phyloP scores from a whole-genome alignment of 495 filamentous ascomycete species.

The Aspergillus nanangensis region DNA sequence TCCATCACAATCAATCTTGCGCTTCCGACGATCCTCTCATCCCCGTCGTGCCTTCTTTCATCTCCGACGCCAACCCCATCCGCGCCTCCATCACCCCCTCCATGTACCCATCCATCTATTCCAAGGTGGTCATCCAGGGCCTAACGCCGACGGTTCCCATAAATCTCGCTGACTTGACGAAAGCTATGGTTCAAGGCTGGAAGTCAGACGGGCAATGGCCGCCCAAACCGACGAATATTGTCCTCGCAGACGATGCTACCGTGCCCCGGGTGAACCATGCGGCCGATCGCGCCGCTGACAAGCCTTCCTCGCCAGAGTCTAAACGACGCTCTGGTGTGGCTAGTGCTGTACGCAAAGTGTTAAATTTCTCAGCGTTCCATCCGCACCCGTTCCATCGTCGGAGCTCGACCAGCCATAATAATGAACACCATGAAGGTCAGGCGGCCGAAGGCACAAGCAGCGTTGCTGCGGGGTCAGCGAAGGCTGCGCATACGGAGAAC shows the following conservation, averaged over 20 bases:
- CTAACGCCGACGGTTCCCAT: conserved; percentile 81
- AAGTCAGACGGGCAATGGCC: conserved; percentile 95
- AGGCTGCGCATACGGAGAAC: not conserved
- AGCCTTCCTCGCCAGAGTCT: conserved; percentile 17
- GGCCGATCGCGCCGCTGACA: conserved; percentile 7
- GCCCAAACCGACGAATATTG: conserved; percentile 49
- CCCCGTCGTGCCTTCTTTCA: conserved; percentile 59
- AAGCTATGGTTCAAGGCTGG: conserved; percentile 87
- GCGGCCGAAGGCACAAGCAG: not conserved
- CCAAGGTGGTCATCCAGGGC: conserved; percentile 73
- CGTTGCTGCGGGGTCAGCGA: not conserved
- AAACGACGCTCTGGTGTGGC: conserved; percentile 36
- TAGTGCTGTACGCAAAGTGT: conserved; percentile 40
- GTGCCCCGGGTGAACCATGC: conserved; percentile 13
- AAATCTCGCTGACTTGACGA: conserved; percentile 74
- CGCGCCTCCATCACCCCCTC: conserved; percentile 65
- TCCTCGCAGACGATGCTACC: conserved; percentile 29
- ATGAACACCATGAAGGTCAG: not conserved
- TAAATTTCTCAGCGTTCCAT: conserved; percentile 33
- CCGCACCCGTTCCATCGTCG: conserved; percentile 40
- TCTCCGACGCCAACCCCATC: conserved; percentile 65
- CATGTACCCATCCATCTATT: conserved; percentile 80
- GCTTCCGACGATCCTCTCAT: conserved; percentile 41
- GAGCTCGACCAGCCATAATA: conserved; percentile 28
- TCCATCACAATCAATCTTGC: not conserved